Percentiles rank a stretch among this genome's conserved stretches.
Evolutionary conservation across 495 filamentous ascomycete genomes (phyloP).

Genomic region (Thermothielavioides terrestris): DNA sequence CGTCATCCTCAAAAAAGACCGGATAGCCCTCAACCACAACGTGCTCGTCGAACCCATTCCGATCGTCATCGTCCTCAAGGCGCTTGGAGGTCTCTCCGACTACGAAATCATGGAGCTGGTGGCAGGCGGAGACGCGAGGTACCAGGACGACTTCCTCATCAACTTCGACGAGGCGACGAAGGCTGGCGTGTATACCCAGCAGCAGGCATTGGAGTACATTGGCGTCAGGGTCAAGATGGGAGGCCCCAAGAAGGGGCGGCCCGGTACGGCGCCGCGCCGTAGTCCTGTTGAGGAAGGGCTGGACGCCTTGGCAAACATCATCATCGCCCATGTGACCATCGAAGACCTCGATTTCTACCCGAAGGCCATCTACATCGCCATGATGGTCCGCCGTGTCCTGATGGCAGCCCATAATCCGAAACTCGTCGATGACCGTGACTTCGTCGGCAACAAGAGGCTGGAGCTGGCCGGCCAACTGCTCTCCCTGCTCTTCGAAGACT

Average conservation of each 20-base stretch:
- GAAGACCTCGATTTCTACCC: slow-evolving; percentile 83
- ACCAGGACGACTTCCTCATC: slow-evolving; percentile 87
- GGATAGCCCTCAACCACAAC: slow-evolving; percentile 84
- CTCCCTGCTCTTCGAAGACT: slow-evolving; percentile 91
- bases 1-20: slow-evolving; percentile 83
- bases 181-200: slow-evolving; percentile 75
- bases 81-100: slow-evolving; percentile 88
- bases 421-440: slow-evolving; percentile 91
- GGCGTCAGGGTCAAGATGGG: slow-evolving; percentile 79
- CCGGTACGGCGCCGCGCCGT: slow-evolving; percentile 36
- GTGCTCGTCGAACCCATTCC: slow-evolving; percentile 86
- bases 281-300: slow-evolving; percentile 80
- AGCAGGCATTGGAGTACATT: slow-evolving; percentile 89
- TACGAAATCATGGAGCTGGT: slow-evolving; percentile 86
- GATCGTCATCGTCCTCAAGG: slow-evolving; percentile 84
- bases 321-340: slow-evolving; percentile 90
- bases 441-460: slow-evolving; percentile 93
- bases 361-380: slow-evolving; percentile 89
- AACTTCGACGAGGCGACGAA: slow-evolving; percentile 90
- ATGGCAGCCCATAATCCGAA: slow-evolving; percentile 85
- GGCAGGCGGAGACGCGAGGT: slow-evolving; percentile 70
- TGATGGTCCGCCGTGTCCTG: slow-evolving; percentile 88
- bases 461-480: slow-evolving; percentile 92
- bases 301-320: slow-evolving; percentile 81
- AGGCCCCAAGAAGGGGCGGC: slow-evolving; percentile 43